A percentile compares a stretch with the other conserved stretches of the same genome.
Conservation (phyloP, 495 filamentous ascomycete species). For the Penicillium ochrochloron region DNA sequence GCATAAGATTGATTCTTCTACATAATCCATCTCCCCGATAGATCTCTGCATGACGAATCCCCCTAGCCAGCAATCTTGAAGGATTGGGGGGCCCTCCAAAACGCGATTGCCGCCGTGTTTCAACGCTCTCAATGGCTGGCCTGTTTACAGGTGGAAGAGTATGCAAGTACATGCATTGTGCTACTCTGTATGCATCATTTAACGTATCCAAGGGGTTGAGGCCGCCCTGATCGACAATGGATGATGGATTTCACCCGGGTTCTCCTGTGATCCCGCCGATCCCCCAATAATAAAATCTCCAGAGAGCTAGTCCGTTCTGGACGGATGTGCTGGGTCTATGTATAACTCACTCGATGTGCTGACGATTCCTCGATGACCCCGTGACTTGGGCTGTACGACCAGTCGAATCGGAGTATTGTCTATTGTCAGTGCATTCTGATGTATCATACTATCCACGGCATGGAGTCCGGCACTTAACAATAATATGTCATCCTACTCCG, state of each 20-base stretch:
- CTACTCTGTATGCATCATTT: background rate
- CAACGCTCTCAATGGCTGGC: background rate
- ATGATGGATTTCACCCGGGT: conserved; percentile 14
- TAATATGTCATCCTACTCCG: background rate
- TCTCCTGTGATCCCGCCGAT: conserved; percentile 14
- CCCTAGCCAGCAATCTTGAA: background rate
- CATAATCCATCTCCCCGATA: background rate
- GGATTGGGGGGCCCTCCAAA: background rate
- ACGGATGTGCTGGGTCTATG: background rate
- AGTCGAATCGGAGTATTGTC: conserved; percentile 12
- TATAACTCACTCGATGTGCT: background rate
- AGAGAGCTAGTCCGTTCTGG: background rate
- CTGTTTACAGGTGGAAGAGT: background rate
- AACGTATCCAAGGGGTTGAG: background rate
- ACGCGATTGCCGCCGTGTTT: conserved; percentile 24
- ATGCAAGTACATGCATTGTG: background rate
- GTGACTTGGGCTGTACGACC: background rate
- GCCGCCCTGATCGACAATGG: conserved; percentile 15
- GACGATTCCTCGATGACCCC: background rate
- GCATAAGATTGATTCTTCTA: too few species aligned
- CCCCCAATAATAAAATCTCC: conserved; percentile 4
- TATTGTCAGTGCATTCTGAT: conserved; percentile 25
- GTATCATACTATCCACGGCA: conserved; percentile 14
- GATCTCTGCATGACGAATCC: background rate
- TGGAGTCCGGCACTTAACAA: background rate